Percentiles rank a stretch among this genome's conserved stretches.
Evolutionary conservation across 345 rosid genomes (phyloP).

Genomic region (Salix suchowensis): DNA sequence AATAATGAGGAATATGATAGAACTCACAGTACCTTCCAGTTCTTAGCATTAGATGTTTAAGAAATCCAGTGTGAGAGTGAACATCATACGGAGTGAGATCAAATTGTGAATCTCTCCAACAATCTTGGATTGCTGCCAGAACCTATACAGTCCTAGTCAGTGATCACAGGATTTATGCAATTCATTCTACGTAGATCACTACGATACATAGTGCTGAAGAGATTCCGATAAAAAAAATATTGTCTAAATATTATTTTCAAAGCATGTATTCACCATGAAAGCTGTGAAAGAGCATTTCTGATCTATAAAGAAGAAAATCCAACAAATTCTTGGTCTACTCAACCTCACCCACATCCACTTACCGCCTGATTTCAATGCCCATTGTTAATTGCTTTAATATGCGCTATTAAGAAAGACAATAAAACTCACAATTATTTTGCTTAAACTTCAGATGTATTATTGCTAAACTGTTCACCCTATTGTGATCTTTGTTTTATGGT

Average conservation of each 20-base stretch:
- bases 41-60: slow-evolving; percentile 92
- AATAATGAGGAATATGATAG: not conserved
- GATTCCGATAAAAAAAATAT: not conserved
- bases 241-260: not conserved
- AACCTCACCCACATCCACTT: no score
- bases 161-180: slow-evolving; percentile 3
- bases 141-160: slow-evolving; percentile 41
- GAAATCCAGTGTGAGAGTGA: slow-evolving; percentile 80
- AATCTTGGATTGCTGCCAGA: slow-evolving; percentile 74
- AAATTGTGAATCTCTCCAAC: slow-evolving; percentile 72
- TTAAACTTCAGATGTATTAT: no score
- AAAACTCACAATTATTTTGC: no score
- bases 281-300: not conserved
- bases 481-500: no score
- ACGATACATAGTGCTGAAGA: not conserved
- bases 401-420: no score
- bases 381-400: no score
- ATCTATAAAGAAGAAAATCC: not conserved
- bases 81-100: slow-evolving; percentile 77
- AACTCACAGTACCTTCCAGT: slow-evolving; percentile 66
- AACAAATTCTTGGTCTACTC: not conserved
- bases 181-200: not conserved
- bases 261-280: not conserved
- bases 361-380: no score
- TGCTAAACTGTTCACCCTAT: no score